A percentile compares a stretch with the other conserved stretches of the same genome.
Conservation (phyloP, 2,329 filamentous ascomycete genomes). For the Fonsecaea nubica region DNA sequence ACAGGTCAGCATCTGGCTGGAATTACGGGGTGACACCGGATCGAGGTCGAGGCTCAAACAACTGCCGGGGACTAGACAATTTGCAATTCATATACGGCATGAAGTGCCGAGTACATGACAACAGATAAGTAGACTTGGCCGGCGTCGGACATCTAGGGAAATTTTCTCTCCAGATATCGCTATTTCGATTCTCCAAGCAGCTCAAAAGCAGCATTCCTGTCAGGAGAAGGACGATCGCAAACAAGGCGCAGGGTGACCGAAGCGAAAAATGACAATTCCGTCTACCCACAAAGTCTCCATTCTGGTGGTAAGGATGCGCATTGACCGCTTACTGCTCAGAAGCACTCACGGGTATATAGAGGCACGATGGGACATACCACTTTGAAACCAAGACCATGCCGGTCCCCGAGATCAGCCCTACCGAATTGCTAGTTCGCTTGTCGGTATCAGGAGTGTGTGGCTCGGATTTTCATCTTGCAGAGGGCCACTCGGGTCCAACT, state of each 20-base stretch:
- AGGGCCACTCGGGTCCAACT: slow-evolving; percentile 48
- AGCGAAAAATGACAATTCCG: slow-evolving; percentile 18
- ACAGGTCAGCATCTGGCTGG: slow-evolving; percentile 3
- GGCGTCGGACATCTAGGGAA: background rate
- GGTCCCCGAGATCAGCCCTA: slow-evolving; percentile 42
- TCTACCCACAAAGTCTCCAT: slow-evolving; percentile 25
- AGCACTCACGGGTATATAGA: slow-evolving; percentile 4
- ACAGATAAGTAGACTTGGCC: background rate
- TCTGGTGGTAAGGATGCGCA: slow-evolving; percentile 19
- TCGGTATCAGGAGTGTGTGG: slow-evolving; percentile 65
- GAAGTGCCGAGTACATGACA: background rate
- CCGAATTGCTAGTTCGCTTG: slow-evolving; percentile 63
- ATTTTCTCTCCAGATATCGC: background rate
- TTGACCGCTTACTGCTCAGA: too few species aligned
- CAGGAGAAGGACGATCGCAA: background rate
- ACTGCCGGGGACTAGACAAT: slow-evolving; percentile 13
- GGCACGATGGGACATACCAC: slow-evolving; percentile 22
- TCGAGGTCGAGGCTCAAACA: slow-evolving; percentile 16
- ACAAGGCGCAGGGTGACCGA: background rate
- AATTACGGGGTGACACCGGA: slow-evolving; percentile 10
- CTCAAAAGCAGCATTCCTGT: background rate
- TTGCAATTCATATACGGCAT: background rate
- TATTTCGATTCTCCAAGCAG: background rate
- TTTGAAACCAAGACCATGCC: slow-evolving; percentile 35
- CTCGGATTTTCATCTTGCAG: slow-evolving; percentile 62